Percentiles rank a stretch among this genome's conserved stretches.
These are phyloP conservation scores for Bryoerythrophyllum caledonicum DNA, from an alignment of 225 moss, liverwort and hornwort species.

Conservation along the genomic window DNA sequence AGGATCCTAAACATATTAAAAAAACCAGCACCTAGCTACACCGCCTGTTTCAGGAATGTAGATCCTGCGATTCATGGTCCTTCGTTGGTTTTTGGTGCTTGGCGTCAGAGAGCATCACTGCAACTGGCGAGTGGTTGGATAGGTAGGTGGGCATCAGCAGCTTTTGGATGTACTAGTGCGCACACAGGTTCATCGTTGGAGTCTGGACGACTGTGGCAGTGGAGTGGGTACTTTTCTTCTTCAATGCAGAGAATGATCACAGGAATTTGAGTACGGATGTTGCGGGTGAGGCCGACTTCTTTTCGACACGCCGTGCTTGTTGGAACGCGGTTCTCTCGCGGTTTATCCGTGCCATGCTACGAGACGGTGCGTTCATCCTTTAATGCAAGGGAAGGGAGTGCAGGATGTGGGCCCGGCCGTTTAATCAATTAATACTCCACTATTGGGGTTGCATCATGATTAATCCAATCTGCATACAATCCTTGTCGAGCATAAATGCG, in stretches of 20 bases:
- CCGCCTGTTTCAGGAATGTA: no score
- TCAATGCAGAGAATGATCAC: constrained; percentile 15
- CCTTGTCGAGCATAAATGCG: background rate
- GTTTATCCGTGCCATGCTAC: background rate
- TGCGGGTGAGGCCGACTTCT: background rate
- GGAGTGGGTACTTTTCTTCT: background rate
- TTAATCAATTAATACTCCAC: no score
- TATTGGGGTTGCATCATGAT: background rate
- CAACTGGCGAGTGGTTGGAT: constrained; percentile 15
- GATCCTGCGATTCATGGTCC: no score
- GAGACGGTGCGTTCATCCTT: background rate
- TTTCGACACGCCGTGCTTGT: background rate
- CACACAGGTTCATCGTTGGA: background rate
- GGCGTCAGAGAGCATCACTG: constrained; percentile 14
- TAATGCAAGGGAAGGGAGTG: no score
- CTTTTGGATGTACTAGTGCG: background rate
- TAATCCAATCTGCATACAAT: no score
- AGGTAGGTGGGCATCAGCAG: background rate
- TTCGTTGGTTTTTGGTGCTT: no score
- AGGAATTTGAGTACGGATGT: constrained; percentile 9
- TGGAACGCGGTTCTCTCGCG: background rate
- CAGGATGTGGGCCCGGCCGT: no score
- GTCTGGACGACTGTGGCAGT: background rate
- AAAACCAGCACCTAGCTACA: no score
- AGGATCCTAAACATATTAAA: no score